phyloP scores from a whole-genome alignment of 2,329 filamentous ascomycete genomes.

The Parasarocladium wereldwijsianum region DNA sequence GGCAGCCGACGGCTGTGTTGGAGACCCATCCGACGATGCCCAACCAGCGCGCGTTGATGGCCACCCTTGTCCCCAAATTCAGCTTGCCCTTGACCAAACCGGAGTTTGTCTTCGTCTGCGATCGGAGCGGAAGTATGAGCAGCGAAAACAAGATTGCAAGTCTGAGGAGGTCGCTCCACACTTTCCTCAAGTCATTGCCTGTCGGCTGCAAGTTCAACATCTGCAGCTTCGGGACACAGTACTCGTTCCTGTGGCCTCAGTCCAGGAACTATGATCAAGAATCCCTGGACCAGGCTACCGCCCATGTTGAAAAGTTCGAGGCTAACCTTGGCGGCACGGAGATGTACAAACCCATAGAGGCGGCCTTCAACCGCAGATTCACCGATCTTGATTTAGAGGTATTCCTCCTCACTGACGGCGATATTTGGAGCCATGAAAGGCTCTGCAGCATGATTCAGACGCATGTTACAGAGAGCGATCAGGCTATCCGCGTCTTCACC shows the following conservation, averaged over 20 bases:
- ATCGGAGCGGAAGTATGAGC: conserved; percentile 55
- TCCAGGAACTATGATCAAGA: conserved; percentile 31
- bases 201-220: conserved; percentile 55
- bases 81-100: conserved; percentile 35
- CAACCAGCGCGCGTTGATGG: conserved; percentile 53
- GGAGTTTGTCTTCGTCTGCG: conserved; percentile 60
- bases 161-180: conserved; percentile 43
- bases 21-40: conserved; percentile 49
- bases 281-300: conserved; percentile 25
- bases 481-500: conserved; percentile 35
- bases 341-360: conserved; percentile 29
- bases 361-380: conserved; percentile 25
- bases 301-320: conserved; percentile 24
- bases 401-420: conserved; percentile 41
- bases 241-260: conserved; percentile 30
- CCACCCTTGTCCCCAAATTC: conserved; percentile 56
- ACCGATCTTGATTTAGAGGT: conserved; percentile 35
- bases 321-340: conserved; percentile 39
- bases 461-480: conserved; percentile 22
- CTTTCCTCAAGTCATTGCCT: conserved; percentile 53
- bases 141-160: conserved; percentile 27
- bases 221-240: conserved; percentile 44
- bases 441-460: conserved; percentile 31
- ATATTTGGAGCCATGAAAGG: conserved; percentile 30
- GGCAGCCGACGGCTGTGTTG: conserved; percentile 47